Evolutionary conservation across 768 basidiomycete species (phyloP), one percentile per base, ranked within the genome.

Genomic region (Boletus reticuloceps): DNA sequence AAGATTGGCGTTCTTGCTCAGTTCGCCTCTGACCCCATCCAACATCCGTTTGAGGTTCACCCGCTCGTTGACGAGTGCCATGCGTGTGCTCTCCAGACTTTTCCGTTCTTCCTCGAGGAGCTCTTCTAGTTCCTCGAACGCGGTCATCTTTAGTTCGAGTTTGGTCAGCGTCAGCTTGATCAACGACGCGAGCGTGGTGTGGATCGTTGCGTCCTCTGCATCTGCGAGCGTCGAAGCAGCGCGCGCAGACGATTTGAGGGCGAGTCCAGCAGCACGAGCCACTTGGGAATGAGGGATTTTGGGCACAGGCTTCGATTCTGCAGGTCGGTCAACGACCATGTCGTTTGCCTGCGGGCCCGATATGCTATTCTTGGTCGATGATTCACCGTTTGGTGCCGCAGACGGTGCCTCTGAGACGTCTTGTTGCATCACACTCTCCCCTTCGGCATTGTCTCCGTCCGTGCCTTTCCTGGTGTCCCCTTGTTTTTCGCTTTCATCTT

Each of bases 101-200:
- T 88, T 82, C 53, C 94, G 81, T 72, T 99, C 97, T 50, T 92
- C 88, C 69, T 98, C 97, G 49, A 99, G 76, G 10, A 94, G 75
- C 46, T 90, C 88, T 69, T 99, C 97, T 54, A 99, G 77, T 70
- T 92, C 88, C 69, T 98, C 97, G 65, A 98, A 98, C 69, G 95
- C 91, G 2, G 82, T 74, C 85, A 94, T 91, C 79, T 99, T 98
- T 51, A 96, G 77, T 66, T 98, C 95, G 37, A 98, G 84, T 72
- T 98, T 98, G 46, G 81, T 91, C 63, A 82, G 78, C 55, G 81
- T 91, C 52, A 91, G 79, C 72, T 91, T 88, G 73, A 99, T 90
- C 55, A 99, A 80, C 37, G 85, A 82, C 4, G 92, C 84, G 45
- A 98, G 84, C 2, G 88, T 81, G 54, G 81, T 77, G 36, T 86